A percentile compares a stretch with the other conserved stretches of the same genome.
Evolutionary conservation across 176 grass and related monocot genomes (phyloP).

Genomic region (Melocanna baccifera): DNA sequence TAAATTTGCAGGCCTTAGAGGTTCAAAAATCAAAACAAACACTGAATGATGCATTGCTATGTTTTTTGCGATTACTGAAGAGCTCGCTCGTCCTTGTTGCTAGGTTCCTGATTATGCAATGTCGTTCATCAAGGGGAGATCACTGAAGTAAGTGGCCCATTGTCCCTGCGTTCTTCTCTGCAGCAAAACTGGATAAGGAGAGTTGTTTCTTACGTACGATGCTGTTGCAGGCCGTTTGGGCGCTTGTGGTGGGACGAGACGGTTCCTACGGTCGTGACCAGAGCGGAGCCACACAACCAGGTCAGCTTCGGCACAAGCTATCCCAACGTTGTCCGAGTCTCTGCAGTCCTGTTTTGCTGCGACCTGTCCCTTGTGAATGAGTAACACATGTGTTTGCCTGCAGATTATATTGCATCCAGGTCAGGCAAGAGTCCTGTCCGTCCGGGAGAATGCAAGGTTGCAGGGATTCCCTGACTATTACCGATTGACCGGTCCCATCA

Average conservation of each 20-base stretch:
- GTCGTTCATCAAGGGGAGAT: slow-evolving; percentile 65
- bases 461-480: slow-evolving; percentile 85
- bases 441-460: slow-evolving; percentile 81
- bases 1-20: neutral
- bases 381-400: neutral
- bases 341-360: neutral
- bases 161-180: neutral
- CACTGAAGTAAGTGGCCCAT: slow-evolving; percentile 45
- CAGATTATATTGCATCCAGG: slow-evolving; percentile 62
- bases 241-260: slow-evolving; percentile 92
- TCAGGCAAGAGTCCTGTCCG: slow-evolving; percentile 63
- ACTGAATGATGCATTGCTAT: too few relatives aligned
- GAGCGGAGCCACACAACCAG: slow-evolving; percentile 84
- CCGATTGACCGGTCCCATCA: slow-evolving; percentile 43
- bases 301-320: neutral
- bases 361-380: neutral
- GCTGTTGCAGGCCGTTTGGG: slow-evolving; percentile 66
- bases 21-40: neutral
- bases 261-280: slow-evolving; percentile 79
- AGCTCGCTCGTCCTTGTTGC: neutral
- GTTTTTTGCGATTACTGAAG: neutral
- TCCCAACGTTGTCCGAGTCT: neutral
- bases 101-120: slow-evolving; percentile 88
- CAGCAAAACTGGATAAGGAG: neutral
- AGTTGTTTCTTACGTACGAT: neutral